Evolutionary conservation across 2,329 filamentous ascomycete genomes (phyloP).

Genomic region (Aspergillus bombycis): DNA sequence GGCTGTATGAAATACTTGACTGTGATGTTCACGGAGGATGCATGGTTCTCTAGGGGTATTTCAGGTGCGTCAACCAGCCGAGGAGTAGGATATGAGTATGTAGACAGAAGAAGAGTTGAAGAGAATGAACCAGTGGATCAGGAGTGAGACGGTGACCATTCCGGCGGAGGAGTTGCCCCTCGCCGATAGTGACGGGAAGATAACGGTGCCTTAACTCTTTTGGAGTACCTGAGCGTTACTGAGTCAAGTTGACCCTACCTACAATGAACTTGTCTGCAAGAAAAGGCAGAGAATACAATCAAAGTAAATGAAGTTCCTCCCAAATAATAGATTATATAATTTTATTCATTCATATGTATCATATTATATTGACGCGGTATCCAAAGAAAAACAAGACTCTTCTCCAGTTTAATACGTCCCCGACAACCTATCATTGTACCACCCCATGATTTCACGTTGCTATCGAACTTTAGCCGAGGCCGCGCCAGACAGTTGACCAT

Average conservation of each 20-base stretch:
- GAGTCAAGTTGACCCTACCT: not conserved
- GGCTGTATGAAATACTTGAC: not conserved
- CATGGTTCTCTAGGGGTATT: not conserved
- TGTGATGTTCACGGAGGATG: not conserved
- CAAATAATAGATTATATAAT: not conserved
- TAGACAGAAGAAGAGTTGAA: not conserved
- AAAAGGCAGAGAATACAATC: not conserved
- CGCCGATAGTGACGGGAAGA: not conserved
- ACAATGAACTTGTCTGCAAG: not conserved
- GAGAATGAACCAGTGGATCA: not conserved
- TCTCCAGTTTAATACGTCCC: not conserved
- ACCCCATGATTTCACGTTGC: constrained; percentile 8
- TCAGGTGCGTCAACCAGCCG: not conserved
- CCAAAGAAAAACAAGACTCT: not conserved
- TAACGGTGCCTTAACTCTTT: not conserved
- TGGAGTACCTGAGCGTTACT: not conserved
- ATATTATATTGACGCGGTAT: not conserved
- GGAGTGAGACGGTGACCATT: not conserved
- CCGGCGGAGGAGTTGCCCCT: constrained; percentile 1
- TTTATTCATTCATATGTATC: not conserved
- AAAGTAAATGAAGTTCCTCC: not conserved
- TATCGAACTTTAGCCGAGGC: constrained; percentile 35
- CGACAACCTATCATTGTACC: not conserved
- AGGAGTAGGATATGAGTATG: not conserved
- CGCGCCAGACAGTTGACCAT: constrained; percentile 18